Evolutionary conservation across 2,329 filamentous ascomycete genomes (phyloP).

Genomic region (Cladosporium velox): DNA sequence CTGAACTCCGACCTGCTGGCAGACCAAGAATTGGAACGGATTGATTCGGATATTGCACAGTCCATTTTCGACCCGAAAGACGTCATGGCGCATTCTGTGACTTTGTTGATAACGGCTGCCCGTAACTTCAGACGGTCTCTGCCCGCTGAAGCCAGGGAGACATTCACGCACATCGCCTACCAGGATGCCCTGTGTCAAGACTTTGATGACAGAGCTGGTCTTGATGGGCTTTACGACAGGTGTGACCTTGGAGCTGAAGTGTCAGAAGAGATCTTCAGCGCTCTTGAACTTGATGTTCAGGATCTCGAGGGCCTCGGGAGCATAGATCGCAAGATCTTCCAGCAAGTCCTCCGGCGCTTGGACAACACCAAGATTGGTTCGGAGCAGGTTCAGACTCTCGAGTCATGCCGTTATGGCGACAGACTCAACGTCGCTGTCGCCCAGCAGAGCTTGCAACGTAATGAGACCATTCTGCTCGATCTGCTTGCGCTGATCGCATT

Average conservation of each 20-base stretch:
- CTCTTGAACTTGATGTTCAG: slow-evolving; percentile 69
- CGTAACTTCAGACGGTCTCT: slow-evolving; percentile 28
- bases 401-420: slow-evolving; percentile 70
- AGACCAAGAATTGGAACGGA: slow-evolving; percentile 5
- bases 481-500: slow-evolving; percentile 81
- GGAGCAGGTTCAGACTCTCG: slow-evolving; percentile 26
- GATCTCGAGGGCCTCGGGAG: slow-evolving; percentile 60
- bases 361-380: slow-evolving; percentile 51
- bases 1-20: slow-evolving; percentile 57
- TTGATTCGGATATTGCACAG: slow-evolving; percentile 19
- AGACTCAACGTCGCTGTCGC: slow-evolving; percentile 73
- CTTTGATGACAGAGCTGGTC: slow-evolving; percentile 57
- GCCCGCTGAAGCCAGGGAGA: slow-evolving; percentile 27
- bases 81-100: slow-evolving; percentile 21
- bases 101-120: slow-evolving; percentile 28
- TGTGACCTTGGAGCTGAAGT: slow-evolving; percentile 78
- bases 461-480: slow-evolving; percentile 75
- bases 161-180: slow-evolving; percentile 47
- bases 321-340: slow-evolving; percentile 33
- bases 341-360: slow-evolving; percentile 49
- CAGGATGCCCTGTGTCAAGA: slow-evolving; percentile 9
- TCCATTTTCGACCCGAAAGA: slow-evolving; percentile 21
- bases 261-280: slow-evolving; percentile 75
- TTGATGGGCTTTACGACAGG: slow-evolving; percentile 76
- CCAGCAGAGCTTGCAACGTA: slow-evolving; percentile 74